Evolutionary conservation across 495 filamentous ascomycete genomes (phyloP), one percentile per base, ranked within the genome.

Genomic region (Neurospora cerealis): DNA sequence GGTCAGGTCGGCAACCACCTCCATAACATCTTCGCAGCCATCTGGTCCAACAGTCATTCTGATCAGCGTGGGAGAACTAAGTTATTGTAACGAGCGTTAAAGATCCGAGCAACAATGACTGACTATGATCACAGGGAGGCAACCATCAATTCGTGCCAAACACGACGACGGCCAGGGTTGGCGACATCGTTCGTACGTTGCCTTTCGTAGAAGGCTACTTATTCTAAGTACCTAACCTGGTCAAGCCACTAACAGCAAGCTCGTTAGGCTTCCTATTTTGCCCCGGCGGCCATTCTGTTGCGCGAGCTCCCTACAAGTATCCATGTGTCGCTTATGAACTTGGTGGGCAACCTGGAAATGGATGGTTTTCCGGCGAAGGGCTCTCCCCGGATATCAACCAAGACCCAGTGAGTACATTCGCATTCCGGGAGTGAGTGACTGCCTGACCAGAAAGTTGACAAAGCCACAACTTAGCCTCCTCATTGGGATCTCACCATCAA

Each of bases 301-400:
- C 83, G 7, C 83, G 86, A 38, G 84, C 88, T 5, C 87, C 84
- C n/a, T 91, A 83, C 74, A 76, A 78, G 24, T 81, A 78, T 46
- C 87, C 90, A 71, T 91, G 90, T 73, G 85, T 90, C 39, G 88
- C 88, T 10, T 89, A 87, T 72, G 88, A 91, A 72, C 74, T 83
- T 41, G 38, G 38, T 40, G 38, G 38, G 11, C 9, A 40, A 40
- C 38, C 38, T 40, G 38, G 38, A 40, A 40, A 40, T 40, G 38
- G 38, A 40, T 40, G 38, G 38, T 40, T 40, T 40, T 11, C 38
- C 38, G 38, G 38, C 38, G 38, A 40, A 40, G 38, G 38, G 38
- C 75, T 80, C 32, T 79, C 77, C 1, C 79, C 85, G 1, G 76
- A 84, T 39, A 80, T 79, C 24, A 78, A 84, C 24, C 72, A 79